Conservation (phyloP, 495 filamentous ascomycete genomes). For the Chaetomium tenue region DNA sequence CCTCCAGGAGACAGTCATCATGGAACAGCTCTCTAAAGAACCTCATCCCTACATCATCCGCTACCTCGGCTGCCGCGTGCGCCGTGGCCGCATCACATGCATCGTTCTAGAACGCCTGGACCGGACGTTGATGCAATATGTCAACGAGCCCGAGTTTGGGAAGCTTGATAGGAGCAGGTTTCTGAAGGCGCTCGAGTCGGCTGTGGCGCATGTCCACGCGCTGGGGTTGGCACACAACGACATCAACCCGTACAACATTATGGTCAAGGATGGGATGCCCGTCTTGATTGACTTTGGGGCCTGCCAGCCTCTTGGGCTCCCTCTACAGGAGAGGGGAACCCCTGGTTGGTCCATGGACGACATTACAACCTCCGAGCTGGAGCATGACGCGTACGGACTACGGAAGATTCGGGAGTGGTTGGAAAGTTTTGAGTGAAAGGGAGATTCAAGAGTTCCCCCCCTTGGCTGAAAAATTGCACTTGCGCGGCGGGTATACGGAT, state of each 20-base stretch:
- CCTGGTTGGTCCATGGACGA: too few species aligned
- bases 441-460: too few species aligned
- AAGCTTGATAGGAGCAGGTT: slow-evolving; percentile 24
- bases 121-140: slow-evolving; percentile 25
- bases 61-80: slow-evolving; percentile 1
- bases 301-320: slow-evolving; percentile 6
- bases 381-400: too few species aligned
- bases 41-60: not conserved
- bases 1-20: slow-evolving; percentile 24
- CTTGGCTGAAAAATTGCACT: too few species aligned
- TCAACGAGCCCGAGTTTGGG: not conserved
- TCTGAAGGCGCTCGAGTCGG: slow-evolving; percentile 31
- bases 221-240: slow-evolving; percentile 44
- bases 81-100: slow-evolving; percentile 1
- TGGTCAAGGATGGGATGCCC: slow-evolving; percentile 29
- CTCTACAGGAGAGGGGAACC: too few species aligned
- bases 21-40: slow-evolving; percentile 1
- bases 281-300: slow-evolving; percentile 16
- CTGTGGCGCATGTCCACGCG: slow-evolving; percentile 36
- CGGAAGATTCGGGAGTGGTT: too few species aligned
- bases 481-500: too few species aligned
- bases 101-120: slow-evolving; percentile 35
- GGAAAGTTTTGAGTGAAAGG: too few species aligned
- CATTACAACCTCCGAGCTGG: too few species aligned
- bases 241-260: slow-evolving; percentile 28